Percentiles rank a stretch among this genome's conserved stretches.
These are phyloP conservation scores for Plantago rigida DNA, from an alignment of 305 asterid species.

Conservation along the genomic window DNA sequence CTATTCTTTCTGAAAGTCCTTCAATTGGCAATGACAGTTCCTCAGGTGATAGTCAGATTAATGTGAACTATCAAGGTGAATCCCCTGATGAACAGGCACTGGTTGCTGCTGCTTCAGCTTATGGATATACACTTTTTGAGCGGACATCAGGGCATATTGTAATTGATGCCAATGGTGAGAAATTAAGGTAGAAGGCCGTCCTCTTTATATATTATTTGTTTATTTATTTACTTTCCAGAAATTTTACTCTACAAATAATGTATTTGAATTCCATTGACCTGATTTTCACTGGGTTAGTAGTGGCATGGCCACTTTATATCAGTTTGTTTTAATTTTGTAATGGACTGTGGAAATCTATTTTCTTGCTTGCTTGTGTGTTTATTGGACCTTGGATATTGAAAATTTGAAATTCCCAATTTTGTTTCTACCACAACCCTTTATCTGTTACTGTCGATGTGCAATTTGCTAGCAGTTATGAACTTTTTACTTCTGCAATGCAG, in stretches of 20 bases:
- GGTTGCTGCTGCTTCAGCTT: slow-evolving; percentile 86
- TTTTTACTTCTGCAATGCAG: slow-evolving; percentile 37
- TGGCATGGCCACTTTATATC: too few species aligned
- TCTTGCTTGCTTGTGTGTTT: slow-evolving; percentile 8
- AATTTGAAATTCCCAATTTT: background rate
- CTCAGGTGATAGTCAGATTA: slow-evolving; percentile 27
- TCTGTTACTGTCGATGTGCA: slow-evolving; percentile 5
- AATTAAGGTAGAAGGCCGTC: slow-evolving; percentile 63
- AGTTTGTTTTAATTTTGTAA: too few species aligned
- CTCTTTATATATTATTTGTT: slow-evolving; percentile 4
- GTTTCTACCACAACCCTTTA: background rate
- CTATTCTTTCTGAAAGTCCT: slow-evolving; percentile 51
- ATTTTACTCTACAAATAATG: slow-evolving; percentile 6
- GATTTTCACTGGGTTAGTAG: background rate
- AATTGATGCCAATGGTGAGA: slow-evolving; percentile 89
- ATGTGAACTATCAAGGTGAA: slow-evolving; percentile 87
- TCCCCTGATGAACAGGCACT: slow-evolving; percentile 98
- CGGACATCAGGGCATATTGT: slow-evolving; percentile 91
- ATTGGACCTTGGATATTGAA: too few species aligned
- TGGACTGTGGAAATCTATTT: too few species aligned
- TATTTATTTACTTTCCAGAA: background rate
- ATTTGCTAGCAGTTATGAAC: slow-evolving; percentile 16
- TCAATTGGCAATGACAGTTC: slow-evolving; percentile 35
- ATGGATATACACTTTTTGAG: slow-evolving; percentile 84
- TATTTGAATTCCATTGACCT: slow-evolving; percentile 14